Evolutionary conservation across 2,329 filamentous ascomycete genomes (phyloP).

Genomic region (Paecilomyces variotii): DNA sequence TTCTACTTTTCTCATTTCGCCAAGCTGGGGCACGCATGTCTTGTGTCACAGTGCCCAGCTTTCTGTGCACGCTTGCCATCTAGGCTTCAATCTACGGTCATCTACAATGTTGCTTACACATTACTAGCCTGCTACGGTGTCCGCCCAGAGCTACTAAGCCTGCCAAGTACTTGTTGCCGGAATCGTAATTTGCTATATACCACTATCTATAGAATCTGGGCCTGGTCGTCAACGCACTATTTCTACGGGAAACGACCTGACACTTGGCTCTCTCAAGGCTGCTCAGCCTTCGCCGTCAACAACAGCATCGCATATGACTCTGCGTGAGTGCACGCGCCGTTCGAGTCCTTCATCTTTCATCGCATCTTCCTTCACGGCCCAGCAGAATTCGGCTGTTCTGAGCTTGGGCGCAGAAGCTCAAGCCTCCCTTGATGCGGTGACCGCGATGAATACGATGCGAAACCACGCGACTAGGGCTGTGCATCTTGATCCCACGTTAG

Average conservation of each 20-base stretch:
- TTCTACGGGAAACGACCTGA: conserved; percentile 1
- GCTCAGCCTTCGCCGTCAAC: not conserved
- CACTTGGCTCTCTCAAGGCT: not conserved
- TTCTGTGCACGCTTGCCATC: conserved; percentile 4
- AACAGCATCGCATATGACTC: not conserved
- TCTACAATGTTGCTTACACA: conserved; percentile 11
- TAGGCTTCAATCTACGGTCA: conserved; percentile 1
- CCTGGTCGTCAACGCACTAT: conserved; percentile 2
- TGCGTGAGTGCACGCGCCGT: not conserved
- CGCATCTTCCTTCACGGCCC: not conserved
- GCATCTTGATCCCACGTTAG: not conserved
- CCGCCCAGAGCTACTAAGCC: conserved; percentile 37
- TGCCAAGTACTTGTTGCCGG: conserved; percentile 11
- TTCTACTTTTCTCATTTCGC: conserved; percentile 12
- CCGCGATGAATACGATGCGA: not conserved
- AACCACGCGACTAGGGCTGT: not conserved
- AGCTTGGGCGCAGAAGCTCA: not conserved
- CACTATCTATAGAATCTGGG: conserved; percentile 13
- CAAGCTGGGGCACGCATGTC: conserved; percentile 12
- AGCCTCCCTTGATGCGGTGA: not conserved
- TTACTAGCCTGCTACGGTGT: conserved; percentile 35
- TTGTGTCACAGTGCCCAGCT: conserved; percentile 16
- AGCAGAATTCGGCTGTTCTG: not conserved
- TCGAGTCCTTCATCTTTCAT: not conserved
- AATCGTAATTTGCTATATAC: conserved; percentile 12